Evolutionary conservation across 768 basidiomycete species (phyloP).

Genomic region (Leccinum fibrillosum): DNA sequence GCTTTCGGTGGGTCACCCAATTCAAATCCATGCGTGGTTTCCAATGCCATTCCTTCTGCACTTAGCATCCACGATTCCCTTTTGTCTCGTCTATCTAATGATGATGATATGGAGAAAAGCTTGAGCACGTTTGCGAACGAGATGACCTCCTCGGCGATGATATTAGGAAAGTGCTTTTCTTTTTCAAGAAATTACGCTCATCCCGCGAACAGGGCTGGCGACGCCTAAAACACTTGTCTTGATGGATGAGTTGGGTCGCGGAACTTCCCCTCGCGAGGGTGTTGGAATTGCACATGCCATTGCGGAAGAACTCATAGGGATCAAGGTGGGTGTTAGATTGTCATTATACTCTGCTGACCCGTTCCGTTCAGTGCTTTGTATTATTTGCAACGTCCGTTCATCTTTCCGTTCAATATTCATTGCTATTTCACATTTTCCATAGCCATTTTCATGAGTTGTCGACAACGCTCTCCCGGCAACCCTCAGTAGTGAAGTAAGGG

Average conservation of each 20-base stretch:
- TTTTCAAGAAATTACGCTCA: background rate
- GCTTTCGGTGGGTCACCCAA: slow-evolving; percentile 56
- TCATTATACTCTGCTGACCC: background rate
- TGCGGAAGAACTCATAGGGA: slow-evolving; percentile 68
- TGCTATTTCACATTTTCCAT: slow-evolving; percentile 2
- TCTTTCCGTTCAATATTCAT: background rate
- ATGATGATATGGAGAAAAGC: slow-evolving; percentile 86
- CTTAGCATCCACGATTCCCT: slow-evolving; percentile 77
- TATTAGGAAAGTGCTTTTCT: slow-evolving; percentile 52
- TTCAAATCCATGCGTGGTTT: background rate
- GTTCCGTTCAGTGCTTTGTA: slow-evolving; percentile 59
- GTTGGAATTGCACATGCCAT: slow-evolving; percentile 83
- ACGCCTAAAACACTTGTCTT: slow-evolving; percentile 70
- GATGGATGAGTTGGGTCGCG: slow-evolving; percentile 91
- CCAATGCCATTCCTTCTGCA: background rate
- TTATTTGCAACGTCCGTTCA: slow-evolving; percentile 82
- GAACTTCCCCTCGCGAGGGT: slow-evolving; percentile 82
- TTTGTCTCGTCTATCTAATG: slow-evolving; percentile 86
- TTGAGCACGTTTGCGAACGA: slow-evolving; percentile 95
- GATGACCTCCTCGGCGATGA: slow-evolving; percentile 91
- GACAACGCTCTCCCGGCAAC: slow-evolving; percentile 69
- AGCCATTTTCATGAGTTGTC: slow-evolving; percentile 83
- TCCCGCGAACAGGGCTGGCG: slow-evolving; percentile 53
- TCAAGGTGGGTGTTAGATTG: slow-evolving; percentile 49
- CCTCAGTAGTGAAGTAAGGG: slow-evolving; percentile 76